These are phyloP conservation scores for Quercus alba DNA, from an alignment of 306 rosid genomes.

Conservation along the genomic window DNA sequence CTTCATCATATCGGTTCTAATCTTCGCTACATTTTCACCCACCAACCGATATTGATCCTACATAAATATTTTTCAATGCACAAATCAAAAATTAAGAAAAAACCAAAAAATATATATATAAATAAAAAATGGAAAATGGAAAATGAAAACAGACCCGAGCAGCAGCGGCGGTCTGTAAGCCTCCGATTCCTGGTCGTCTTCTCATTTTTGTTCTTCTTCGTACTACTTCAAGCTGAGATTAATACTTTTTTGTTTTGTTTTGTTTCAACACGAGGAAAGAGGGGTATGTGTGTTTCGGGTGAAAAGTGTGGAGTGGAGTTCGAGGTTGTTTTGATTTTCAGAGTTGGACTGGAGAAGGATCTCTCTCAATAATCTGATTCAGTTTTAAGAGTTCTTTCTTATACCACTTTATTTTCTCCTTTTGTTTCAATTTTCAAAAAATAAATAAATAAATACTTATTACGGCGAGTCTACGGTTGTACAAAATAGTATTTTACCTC, in stretches of 20 bases:
- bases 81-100: not conserved
- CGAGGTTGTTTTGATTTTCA: too few relatives aligned
- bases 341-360: too few relatives aligned
- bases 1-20: conserved; percentile 89
- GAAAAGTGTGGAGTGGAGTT: too few relatives aligned
- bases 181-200: conserved; percentile 93
- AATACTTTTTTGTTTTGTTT: too few relatives aligned
- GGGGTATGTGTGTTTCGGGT: not conserved
- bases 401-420: too few relatives aligned
- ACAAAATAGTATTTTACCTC: too few relatives aligned
- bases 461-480: too few relatives aligned
- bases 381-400: too few relatives aligned
- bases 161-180: conserved; percentile 78
- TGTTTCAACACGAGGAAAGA: not conserved
- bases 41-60: conserved; percentile 76
- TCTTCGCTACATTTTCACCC: conserved; percentile 93
- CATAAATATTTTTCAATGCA: not conserved
- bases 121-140: not conserved
- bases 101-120: not conserved
- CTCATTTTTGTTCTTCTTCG: conserved; percentile 41
- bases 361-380: too few relatives aligned
- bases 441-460: too few relatives aligned
- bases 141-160: conserved; percentile 51
- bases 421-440: too few relatives aligned
- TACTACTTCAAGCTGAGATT: not conserved